A percentile compares a stretch with the other conserved stretches of the same genome.
phyloP scores from a whole-genome alignment of 192 early-diverging fungal genomes.

The Coemansia sp. region DNA sequence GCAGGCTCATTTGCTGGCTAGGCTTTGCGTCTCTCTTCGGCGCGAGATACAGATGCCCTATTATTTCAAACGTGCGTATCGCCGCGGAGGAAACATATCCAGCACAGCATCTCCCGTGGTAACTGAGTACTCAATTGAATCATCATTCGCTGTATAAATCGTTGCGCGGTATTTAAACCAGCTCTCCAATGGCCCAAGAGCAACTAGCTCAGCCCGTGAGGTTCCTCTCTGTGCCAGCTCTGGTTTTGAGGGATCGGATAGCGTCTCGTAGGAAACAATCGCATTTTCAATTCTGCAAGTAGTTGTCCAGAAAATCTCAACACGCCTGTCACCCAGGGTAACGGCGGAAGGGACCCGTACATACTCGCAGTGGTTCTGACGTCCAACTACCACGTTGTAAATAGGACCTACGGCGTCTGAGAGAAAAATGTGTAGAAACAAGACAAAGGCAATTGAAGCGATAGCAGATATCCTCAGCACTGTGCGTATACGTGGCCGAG shows the following conservation, averaged over 20 bases:
- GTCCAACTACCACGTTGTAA: neutral
- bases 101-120: neutral
- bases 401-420: neutral
- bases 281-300: slow-evolving; percentile 1
- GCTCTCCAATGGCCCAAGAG: neutral
- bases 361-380: neutral
- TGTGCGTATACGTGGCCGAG: neutral
- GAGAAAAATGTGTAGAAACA: neutral
- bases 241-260: neutral
- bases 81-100: slow-evolving; percentile 3
- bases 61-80: neutral
- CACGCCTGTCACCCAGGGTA: neutral
- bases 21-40: too few species aligned
- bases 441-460: neutral
- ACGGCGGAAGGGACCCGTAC: neutral
- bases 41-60: neutral
- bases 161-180: slow-evolving; percentile 5
- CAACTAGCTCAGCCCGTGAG: neutral
- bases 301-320: slow-evolving; percentile 1
- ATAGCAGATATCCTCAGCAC: neutral
- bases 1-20: too few species aligned
- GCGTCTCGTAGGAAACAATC: neutral
- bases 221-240: neutral
- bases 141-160: neutral
- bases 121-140: neutral